Percentiles rank a stretch among this genome's conserved stretches.
phyloP scores from a whole-genome alignment of 345 rosid genomes.

The Lepidium sativum region DNA sequence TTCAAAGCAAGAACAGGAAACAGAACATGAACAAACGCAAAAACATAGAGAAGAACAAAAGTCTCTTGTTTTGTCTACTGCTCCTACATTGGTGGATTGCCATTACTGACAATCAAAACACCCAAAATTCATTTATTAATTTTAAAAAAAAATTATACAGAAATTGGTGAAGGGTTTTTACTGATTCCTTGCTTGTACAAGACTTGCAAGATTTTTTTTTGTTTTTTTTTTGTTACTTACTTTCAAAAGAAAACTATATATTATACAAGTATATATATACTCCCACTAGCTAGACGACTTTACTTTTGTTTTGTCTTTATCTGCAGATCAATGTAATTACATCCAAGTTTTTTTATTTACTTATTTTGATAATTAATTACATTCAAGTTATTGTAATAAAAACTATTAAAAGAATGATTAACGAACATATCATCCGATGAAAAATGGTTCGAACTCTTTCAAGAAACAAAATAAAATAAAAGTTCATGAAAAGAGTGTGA shows the following conservation, averaged over 20 bases:
- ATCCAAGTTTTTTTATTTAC: not conserved
- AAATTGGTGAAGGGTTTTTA: conserved; percentile 13
- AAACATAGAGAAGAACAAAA: conserved; percentile 29
- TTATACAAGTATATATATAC: conserved; percentile 1
- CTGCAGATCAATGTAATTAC: conserved; percentile 12
- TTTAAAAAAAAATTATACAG: not conserved
- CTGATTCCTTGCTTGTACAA: conserved; percentile 27
- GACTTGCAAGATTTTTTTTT: conserved; percentile 13
- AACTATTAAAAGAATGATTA: too few relatives aligned
- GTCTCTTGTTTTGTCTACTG: conserved; percentile 60
- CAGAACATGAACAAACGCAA: conserved; percentile 34
- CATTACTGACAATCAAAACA: conserved; percentile 52
- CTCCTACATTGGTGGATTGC: conserved; percentile 89
- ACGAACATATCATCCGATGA: too few relatives aligned
- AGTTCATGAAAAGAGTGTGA: too few relatives aligned
- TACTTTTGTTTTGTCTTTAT: not conserved
- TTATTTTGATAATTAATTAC: too few relatives aligned
- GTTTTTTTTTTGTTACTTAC: not conserved
- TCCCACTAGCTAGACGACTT: not conserved
- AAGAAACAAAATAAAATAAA: too few relatives aligned
- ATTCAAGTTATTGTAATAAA: too few relatives aligned
- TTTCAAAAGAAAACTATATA: conserved; percentile 11
- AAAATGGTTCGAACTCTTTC: not conserved
- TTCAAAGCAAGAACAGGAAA: conserved; percentile 45
- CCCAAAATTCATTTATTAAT: not conserved